Base-by-base conservation (phyloP, 352 stramenopile species). In the Phytophthora foliorum region DNA sequence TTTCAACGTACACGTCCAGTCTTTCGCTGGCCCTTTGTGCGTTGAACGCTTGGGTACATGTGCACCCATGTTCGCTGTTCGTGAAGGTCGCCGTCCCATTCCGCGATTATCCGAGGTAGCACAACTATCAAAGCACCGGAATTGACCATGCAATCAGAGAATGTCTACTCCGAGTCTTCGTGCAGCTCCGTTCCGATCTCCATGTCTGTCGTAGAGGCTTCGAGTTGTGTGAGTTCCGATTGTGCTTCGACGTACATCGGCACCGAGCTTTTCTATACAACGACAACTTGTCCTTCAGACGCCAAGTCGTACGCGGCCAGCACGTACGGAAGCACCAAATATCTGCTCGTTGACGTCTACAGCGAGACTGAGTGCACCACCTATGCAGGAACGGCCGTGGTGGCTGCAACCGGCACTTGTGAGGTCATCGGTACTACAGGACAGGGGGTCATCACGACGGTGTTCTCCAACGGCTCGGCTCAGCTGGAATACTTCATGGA, bases 241-340 rank as follows among this genome's bases (percentile, higher is more conserved):
- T 74, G 66, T 31, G 41, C 45, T 0, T 17, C 46, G 14, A 65
- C 53, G 14, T 57, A 50, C 24, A 60, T 70, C 27, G 44, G 25
- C 13, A 54, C 38, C 4, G 32, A 60, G 2, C 41, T 48, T 13
- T 70, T 70, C 48, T 74, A 74, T 60, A 44, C 32, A 41, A 31
- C 39, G 10, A 70, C 53, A 13, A 17, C 60, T 2, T 74, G 66
- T 58, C 66, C 60, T 8, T 70, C 66, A 4, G 42, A 74, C 46
- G 38, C 60, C 17, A 70, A 70, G 49, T 32, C 38, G 36, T 74
- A 74, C 24, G 66, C 66, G 4, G 21, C 60, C 25, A 49, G 22
- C 31, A 69, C 55, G 17, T 74, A 70, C 21, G 66, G 66, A 11
- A 70, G 53, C 32, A 74, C 66, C n/a, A 70, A 66, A 34, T 74